A percentile compares a stretch with the other conserved stretches of the same genome.
Evolutionary conservation across 2,329 filamentous ascomycete species (phyloP).

Genomic region (Sporothrix protearum): DNA sequence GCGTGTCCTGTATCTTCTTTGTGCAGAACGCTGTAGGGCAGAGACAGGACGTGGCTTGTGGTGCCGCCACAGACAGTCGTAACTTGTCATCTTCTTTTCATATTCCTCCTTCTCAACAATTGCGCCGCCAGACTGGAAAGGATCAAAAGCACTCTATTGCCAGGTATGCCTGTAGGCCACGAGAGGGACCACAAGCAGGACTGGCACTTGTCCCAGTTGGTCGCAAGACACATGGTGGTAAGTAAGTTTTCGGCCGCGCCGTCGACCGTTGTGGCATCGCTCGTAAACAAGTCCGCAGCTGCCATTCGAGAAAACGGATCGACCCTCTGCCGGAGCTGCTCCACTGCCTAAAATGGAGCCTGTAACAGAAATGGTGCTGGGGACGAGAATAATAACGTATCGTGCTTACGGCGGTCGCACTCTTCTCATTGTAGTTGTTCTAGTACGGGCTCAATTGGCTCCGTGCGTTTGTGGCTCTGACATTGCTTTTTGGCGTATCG

Average conservation of each 20-base stretch:
- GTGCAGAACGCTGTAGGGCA: no score
- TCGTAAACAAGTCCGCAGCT: slow-evolving; percentile 11
- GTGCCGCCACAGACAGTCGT: neutral
- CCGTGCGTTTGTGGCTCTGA: neutral
- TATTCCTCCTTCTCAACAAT: neutral
- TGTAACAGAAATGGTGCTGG: neutral
- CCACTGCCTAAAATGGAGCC: slow-evolving; percentile 11
- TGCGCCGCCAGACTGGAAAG: neutral
- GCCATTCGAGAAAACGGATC: slow-evolving; percentile 8
- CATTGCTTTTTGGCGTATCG: slow-evolving; percentile 4
- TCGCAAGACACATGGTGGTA: slow-evolving; percentile 16
- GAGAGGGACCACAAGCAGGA: neutral
- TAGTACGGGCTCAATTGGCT: neutral
- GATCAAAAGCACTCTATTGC: neutral
- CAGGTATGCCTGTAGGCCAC: slow-evolving; percentile 15
- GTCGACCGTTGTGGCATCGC: slow-evolving; percentile 15
- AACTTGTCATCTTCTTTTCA: neutral
- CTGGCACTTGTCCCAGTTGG: neutral
- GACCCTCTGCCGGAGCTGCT: slow-evolving; percentile 13
- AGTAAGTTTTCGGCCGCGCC: slow-evolving; percentile 18
- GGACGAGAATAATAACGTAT: neutral
- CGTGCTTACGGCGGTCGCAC: neutral
- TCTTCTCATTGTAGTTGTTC: neutral
- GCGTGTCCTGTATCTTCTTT: neutral
- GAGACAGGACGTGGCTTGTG: neutral